Base-by-base conservation (phyloP, 176 grass and related monocot genomes). In the Paspalum vaginatum region DNA sequence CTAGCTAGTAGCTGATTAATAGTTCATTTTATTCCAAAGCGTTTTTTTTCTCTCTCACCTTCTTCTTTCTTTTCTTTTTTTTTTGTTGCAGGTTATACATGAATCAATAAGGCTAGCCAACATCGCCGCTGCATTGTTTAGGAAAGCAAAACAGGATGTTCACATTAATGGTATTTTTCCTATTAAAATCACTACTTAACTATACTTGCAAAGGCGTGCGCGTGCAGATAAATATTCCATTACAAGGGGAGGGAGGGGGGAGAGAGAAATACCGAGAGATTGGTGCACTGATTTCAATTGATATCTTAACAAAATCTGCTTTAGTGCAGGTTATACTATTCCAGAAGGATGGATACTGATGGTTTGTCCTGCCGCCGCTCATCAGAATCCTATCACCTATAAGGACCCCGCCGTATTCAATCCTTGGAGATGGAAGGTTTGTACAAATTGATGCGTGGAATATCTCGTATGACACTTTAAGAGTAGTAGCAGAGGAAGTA, bases 361-460 rank as follows among this genome's bases (percentile, higher is more conserved):
- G 88, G 49, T 91, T 0, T 81, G 77, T 47, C 56, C 86, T 7
- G 68, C 92, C 0, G 58, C 46, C 1, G 67, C 51, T 65, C 92
- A 91, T 55, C 13, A 87, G 8, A 78, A 94, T 48, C 45, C 86
- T 1, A 63, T 39, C 0, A 21, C 65, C 62, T 94, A 94, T 2
- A 60, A 89, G 51, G 80, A 94, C 18, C 88, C 88, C 2, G 55
- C 24, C 11, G 40, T 12, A 3, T 91, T 94, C 43, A 89, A 94
- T 72, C 88, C 92, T 1, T 85, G 79, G 86, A 88, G 88, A 55
- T 94, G 92, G 92, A 88, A 91, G 88, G 88, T 88, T 16, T n/a
- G 58, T 32, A 32, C 32, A 32, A 32, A 32, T 32, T 32, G 32
- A n/a, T n/a, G n/a, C n/a, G n/a, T n/a, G n/a, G n/a, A n/a, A n/a